Evolutionary conservation across 495 filamentous ascomycete species (phyloP).

Genomic region (Penicillium samsonianum): DNA sequence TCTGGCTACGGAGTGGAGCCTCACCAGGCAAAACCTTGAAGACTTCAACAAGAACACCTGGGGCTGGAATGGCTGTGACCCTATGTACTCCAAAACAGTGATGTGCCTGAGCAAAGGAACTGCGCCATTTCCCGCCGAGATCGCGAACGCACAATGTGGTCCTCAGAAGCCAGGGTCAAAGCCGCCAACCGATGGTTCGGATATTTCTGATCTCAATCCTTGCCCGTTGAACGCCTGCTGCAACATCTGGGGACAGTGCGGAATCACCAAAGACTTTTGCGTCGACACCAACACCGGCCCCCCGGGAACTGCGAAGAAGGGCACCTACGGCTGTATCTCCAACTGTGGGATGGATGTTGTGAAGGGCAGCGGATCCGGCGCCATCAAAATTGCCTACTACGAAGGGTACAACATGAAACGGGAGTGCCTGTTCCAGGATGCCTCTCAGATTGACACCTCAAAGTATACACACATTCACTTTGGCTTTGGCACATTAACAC

Average conservation of each 20-base stretch:
- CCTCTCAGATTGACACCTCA: slow-evolving; percentile 17
- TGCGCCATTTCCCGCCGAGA: slow-evolving; percentile 41
- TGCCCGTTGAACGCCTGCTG: slow-evolving; percentile 38
- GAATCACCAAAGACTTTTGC: slow-evolving; percentile 18
- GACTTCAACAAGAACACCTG: slow-evolving; percentile 42
- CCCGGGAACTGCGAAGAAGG: slow-evolving; percentile 39
- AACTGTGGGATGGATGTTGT: slow-evolving; percentile 46
- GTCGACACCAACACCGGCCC: slow-evolving; percentile 28
- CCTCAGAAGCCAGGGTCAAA: slow-evolving; percentile 38
- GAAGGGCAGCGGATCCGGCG: slow-evolving; percentile 12
- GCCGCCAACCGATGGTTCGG: slow-evolving; percentile 18
- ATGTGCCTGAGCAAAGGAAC: slow-evolving; percentile 49
- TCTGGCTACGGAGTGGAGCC: slow-evolving; percentile 28
- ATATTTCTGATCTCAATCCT: slow-evolving; percentile 28
- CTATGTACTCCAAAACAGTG: slow-evolving; percentile 2
- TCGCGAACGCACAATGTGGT: slow-evolving; percentile 40
- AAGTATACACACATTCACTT: slow-evolving; percentile 21
- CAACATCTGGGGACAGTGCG: slow-evolving; percentile 24
- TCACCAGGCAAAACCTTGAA: slow-evolving; percentile 34
- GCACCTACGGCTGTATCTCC: slow-evolving; percentile 44
- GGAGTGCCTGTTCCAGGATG: slow-evolving; percentile 19
- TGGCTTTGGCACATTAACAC: slow-evolving; percentile 11
- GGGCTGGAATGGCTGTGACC: slow-evolving; percentile 27
- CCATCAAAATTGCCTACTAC: slow-evolving; percentile 19
- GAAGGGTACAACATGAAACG: slow-evolving; percentile 19